Evolutionary conservation across 345 rosid genomes (phyloP), one percentile per base, ranked within the genome.

Genomic region (Geranium brycei): DNA sequence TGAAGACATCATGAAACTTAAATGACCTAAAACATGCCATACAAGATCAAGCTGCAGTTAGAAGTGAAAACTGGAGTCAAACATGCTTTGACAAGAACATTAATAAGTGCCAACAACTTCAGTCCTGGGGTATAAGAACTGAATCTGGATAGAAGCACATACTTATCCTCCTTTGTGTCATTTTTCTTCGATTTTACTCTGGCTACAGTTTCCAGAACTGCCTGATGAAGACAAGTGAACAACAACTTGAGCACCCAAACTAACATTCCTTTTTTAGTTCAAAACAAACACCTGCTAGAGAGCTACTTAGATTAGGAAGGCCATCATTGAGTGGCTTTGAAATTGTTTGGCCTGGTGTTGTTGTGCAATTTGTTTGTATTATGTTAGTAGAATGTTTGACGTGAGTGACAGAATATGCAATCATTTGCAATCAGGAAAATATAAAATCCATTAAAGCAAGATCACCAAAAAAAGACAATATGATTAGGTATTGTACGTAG

Each of bases 171-270:
- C 79, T 85, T 87, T 40, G 91, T 85, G 59, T 89, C 95, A 76
- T 89, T 89, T 83, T 89, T 89, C 85, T 89, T 89, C 13, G 88
- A 60, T 78, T 72, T 87, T 19, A 87, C 87, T 64, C 96, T 88
- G 38, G 95, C 95, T 17, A 89, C 96, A 58, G 91, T 89, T 80
- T 89, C 96, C 82, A 92, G 65, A 73, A 86, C 95, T 72, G 98
- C 96, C 98, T 87, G 83, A 66, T 19, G 40, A 70, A 63, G 66
- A 17, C 66, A 66, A 72, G 28, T 56, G 18, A 55, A 40, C 19
- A 47, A 47, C 53, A 47, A 2, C 7, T 47, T 47, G 10, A 47
- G 14, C 53, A 47, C 53, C 12, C 7, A 47, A 47, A 47, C 53
- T 47, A 47, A 47, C 53, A 47, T 47, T 35, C 0, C 41, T 3